phyloP scores from a whole-genome alignment of 2,329 filamentous ascomycete genomes.

The Seiridium unicorne region DNA sequence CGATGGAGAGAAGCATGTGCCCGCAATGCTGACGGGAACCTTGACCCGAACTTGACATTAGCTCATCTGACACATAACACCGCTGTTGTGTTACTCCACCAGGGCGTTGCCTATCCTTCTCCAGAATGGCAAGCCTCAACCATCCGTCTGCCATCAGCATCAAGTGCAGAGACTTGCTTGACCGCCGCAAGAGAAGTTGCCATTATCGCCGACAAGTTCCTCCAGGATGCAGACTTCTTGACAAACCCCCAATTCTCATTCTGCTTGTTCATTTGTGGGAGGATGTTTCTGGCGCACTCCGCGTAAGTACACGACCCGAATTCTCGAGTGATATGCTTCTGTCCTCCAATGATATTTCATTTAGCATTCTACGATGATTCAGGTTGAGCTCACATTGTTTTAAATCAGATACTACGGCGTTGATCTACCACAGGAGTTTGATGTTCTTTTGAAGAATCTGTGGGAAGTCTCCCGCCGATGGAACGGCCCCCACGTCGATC shows the following conservation, averaged over 20 bases:
- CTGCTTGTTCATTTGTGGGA: conserved; percentile 43
- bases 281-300: conserved; percentile 37
- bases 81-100: conserved; percentile 47
- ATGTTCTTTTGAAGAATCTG: conserved; percentile 30
- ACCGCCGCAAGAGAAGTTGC: conserved; percentile 43
- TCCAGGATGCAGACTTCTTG: conserved; percentile 32
- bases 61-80: conserved; percentile 49
- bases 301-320: conserved; percentile 7
- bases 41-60: conserved; percentile 49
- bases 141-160: conserved; percentile 38
- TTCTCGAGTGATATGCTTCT: no score
- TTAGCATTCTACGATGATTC: no score
- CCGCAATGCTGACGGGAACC: conserved; percentile 26
- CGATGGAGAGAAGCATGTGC: conserved; percentile 36
- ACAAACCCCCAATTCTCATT: conserved; percentile 40
- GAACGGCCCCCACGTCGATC: conserved; percentile 23
- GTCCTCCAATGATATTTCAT: no score
- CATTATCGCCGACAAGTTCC: conserved; percentile 43
- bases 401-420: conserved; percentile 20
- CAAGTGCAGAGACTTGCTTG: conserved; percentile 47
- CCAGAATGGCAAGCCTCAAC: conserved; percentile 25
- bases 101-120: conserved; percentile 43
- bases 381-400: no score
- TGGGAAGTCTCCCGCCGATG: conserved; percentile 35
- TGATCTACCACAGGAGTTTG: conserved; percentile 26